Conservation (phyloP, 257 asterid genomes). For the Penstemon barbatus region DNA sequence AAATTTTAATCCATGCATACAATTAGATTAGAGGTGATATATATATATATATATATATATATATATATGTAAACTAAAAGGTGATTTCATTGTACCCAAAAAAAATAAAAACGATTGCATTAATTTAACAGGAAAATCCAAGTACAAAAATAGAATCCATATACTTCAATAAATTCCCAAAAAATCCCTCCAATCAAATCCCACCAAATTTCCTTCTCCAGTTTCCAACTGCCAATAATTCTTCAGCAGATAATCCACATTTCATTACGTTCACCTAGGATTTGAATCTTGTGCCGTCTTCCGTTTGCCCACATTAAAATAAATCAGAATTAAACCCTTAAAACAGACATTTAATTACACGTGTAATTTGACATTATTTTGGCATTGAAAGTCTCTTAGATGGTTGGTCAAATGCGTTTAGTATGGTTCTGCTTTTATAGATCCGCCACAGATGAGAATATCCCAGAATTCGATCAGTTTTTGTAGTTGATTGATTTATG, state of each 20-base stretch:
- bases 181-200: conserved; percentile 13
- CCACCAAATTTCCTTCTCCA: conserved; percentile 17
- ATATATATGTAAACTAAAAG: no score
- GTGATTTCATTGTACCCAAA: no score
- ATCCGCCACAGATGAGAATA: conserved; percentile 20
- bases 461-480: not conserved
- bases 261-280: not conserved
- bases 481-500: conserved; percentile 30
- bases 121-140: no score
- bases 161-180: not conserved
- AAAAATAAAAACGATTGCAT: no score
- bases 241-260: not conserved
- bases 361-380: conserved; percentile 14
- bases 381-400: conserved; percentile 13
- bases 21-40: no score
- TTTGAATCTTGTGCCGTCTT: conserved; percentile 13
- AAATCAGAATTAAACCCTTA: not conserved
- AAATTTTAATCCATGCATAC: no score
- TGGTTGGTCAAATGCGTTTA: conserved; percentile 23
- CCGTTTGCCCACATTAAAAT: not conserved
- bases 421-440: conserved; percentile 16
- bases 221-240: conserved; percentile 6
- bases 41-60: no score
- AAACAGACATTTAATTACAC: conserved; percentile 7
- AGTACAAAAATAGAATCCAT: not conserved